phyloP scores from a whole-genome alignment of 495 filamentous ascomycete species.

The Pyronema omphalodes region DNA sequence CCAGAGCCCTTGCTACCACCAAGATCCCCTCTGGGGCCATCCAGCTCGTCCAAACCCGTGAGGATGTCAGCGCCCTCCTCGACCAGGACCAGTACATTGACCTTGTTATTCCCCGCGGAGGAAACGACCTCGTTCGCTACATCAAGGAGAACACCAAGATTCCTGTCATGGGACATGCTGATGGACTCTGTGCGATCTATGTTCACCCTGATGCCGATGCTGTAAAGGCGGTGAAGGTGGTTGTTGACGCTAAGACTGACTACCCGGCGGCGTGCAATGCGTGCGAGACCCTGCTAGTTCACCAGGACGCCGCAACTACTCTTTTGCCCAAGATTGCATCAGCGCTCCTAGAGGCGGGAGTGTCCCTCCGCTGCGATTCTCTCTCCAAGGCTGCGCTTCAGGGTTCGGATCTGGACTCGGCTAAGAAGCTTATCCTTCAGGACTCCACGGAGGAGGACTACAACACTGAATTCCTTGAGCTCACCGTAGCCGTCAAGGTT shows the following conservation, averaged over 20 bases:
- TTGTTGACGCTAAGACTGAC: constrained; percentile 79
- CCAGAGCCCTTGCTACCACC: constrained; percentile 54
- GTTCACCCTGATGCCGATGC: constrained; percentile 61
- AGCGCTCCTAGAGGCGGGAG: constrained; percentile 55
- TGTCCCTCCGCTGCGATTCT: constrained; percentile 67
- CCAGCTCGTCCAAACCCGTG: constrained; percentile 81
- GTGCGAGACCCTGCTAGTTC: constrained; percentile 73
- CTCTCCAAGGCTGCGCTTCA: constrained; percentile 42
- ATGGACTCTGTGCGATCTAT: constrained; percentile 83
- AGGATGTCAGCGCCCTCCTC: constrained; percentile 69
- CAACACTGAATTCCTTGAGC: constrained; percentile 74
- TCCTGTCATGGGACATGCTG: constrained; percentile 89
- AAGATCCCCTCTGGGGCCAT: constrained; percentile 68
- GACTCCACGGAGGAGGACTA: constrained; percentile 53
- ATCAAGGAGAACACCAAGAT: constrained; percentile 84
- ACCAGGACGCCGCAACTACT: constrained; percentile 47
- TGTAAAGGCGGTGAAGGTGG: constrained; percentile 51
- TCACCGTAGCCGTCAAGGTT: constrained; percentile 68
- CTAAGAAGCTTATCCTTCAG: constrained; percentile 34
- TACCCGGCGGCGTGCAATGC: constrained; percentile 97
- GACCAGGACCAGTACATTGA: constrained; percentile 73
- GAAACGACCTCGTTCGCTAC: constrained; percentile 79
- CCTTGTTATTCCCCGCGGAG: constrained; percentile 83
- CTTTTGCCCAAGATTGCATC: constrained; percentile 53
- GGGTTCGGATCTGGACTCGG: constrained; percentile 24